Evolutionary conservation across 139 green algal genomes (phyloP).

Genomic region (Chlamydomonas sp.): DNA sequence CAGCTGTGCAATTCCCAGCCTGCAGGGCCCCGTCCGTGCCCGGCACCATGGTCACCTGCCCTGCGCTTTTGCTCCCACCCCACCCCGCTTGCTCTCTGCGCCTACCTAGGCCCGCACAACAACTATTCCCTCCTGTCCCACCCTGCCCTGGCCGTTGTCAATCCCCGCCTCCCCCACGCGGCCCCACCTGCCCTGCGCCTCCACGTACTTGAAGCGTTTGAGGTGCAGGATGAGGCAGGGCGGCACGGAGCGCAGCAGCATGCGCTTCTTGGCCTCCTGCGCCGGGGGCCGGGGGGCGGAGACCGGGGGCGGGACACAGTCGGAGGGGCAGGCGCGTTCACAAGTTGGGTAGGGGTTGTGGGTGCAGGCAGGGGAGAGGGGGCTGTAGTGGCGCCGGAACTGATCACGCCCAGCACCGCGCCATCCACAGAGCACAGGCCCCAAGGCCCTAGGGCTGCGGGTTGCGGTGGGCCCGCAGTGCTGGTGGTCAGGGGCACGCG

Average conservation of each 20-base stretch:
- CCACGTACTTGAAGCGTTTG: conserved; percentile 96
- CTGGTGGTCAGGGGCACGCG: too few relatives aligned
- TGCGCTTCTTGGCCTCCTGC: conserved; percentile 91
- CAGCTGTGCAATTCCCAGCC: neutral
- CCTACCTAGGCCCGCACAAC: neutral
- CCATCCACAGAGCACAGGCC: too few relatives aligned
- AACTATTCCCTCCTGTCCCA: neutral
- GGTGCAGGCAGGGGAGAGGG: neutral
- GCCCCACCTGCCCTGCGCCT: conserved; percentile 51
- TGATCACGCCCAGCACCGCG: too few relatives aligned
- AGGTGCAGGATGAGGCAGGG: conserved; percentile 93
- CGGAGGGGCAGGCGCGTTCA: too few relatives aligned
- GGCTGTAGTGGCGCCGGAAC: neutral
- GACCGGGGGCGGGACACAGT: too few relatives aligned
- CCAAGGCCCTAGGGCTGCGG: too few relatives aligned
- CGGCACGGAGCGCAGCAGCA: conserved; percentile 85
- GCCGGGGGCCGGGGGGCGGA: too few relatives aligned
- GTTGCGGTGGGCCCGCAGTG: too few relatives aligned
- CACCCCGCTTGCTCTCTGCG: too few relatives aligned
- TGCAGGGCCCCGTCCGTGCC: too few relatives aligned
- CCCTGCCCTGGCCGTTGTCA: neutral
- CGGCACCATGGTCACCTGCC: too few relatives aligned
- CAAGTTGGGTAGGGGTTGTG: neutral
- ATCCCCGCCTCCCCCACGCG: neutral
- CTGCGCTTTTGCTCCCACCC: too few relatives aligned